Evolutionary conservation across 352 stramenopile species (phyloP), one percentile per base, ranked within the genome.

Genomic region (Pythium rhizo-oryzae): DNA sequence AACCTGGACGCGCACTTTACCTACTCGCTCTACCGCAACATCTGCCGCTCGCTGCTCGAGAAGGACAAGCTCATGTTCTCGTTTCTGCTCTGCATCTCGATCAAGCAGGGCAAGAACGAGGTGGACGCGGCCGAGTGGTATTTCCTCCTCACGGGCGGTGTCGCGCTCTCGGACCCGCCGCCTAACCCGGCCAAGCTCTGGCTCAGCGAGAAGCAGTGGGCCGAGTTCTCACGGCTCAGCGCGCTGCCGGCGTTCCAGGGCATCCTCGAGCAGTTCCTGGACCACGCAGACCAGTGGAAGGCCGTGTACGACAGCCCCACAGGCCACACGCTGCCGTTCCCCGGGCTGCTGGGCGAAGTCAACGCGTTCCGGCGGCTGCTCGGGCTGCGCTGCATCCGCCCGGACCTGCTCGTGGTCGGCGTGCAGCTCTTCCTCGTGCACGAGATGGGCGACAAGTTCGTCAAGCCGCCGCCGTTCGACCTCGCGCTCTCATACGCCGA

Each of bases 51-150:
- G 23, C 76, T 98, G 28, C 75, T 98, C 23, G 93, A 98, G 56
- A 98, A 97, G 68, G 93, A 98, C 74, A 98, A 98, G 57, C 82
- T 98, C 33, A 93, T 98, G 76, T 98, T 98, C 57, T 94, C 91
- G 1, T 98, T 98, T 64, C 55, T 97, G 61, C 70, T 97, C 13
- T 96, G 87, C 21, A 87, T 94, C 49, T 91, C 84, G 3, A 96
- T 97, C 77, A 92, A 94, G 67, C 81, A 93, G 69, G 84, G 85
- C 44, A 85, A 87, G 54, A 71, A 82, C 58, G 81, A 92, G 62
- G 67, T 98, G 49, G 88, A 97, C 65, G 82, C 76, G 39, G 73
- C 74, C 16, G 92, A 98, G 71, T 98, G 94, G 93, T 91, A 97
- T 23, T 98, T 98, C 66, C 72, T 98, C 43, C 89, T 99, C 33